These are phyloP conservation scores for Fusarium ambrosium DNA, from an alignment of 2,329 filamentous ascomycete genomes.

Conservation along the genomic window DNA sequence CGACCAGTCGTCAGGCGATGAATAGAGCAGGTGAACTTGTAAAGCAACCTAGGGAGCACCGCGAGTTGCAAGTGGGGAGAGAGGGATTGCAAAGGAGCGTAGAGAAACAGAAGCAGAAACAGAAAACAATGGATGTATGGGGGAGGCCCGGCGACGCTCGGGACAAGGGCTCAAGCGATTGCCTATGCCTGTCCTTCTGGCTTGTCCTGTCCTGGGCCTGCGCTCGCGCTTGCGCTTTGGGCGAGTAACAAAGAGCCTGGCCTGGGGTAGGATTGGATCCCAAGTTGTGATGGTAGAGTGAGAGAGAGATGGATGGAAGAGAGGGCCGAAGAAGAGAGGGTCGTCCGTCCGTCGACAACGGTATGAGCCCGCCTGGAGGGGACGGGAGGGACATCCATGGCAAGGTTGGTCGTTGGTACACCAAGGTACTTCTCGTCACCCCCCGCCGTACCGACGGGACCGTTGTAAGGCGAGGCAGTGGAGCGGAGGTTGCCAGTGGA, in stretches of 20 bases:
- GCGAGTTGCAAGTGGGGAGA: conserved; percentile 33
- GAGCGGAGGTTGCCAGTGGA: conserved; percentile 27
- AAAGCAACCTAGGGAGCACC: conserved; percentile 17
- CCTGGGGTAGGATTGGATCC: conserved; percentile 40
- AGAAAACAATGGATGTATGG: conserved; percentile 36
- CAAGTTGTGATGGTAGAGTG: conserved; percentile 37
- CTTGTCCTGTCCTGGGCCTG: conserved; percentile 5
- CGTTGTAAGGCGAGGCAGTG: conserved; percentile 24
- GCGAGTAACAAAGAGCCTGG: conserved; percentile 41
- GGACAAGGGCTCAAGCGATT: conserved; percentile 27
- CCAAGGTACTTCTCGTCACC: conserved; percentile 2
- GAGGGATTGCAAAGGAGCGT: conserved; percentile 46
- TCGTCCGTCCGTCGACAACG: not conserved
- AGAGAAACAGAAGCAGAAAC: conserved; percentile 44
- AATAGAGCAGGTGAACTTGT: conserved; percentile 36
- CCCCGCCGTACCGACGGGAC: not conserved
- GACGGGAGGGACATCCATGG: conserved; percentile 11
- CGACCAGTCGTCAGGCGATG: conserved; percentile 49
- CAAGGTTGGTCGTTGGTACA: conserved; percentile 40
- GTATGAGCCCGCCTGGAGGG: conserved; percentile 12
- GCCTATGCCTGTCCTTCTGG: not conserved
- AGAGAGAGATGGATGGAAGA: conserved; percentile 31
- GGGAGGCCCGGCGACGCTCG: conserved; percentile 32
- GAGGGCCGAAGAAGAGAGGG: conserved; percentile 34
- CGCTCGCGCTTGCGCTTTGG: conserved; percentile 40